Conservation (phyloP, 805 yeast species). For the Candida taoyuanica region DNA sequence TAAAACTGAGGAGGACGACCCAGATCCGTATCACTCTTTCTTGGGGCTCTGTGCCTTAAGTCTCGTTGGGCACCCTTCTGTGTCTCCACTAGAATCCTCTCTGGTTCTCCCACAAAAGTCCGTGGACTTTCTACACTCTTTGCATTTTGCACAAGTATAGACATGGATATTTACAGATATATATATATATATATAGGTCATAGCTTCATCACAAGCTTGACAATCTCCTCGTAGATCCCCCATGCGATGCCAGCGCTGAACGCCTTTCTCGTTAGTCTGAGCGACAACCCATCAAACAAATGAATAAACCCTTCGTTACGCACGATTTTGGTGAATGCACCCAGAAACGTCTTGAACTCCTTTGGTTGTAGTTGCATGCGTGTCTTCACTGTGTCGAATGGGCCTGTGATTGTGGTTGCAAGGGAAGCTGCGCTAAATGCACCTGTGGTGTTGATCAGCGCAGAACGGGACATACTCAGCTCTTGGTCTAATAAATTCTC, state of each 20-base stretch:
- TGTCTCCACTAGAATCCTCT: slow-evolving; percentile 9
- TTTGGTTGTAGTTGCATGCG: slow-evolving; percentile 72
- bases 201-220: slow-evolving; percentile 31
- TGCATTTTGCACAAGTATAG: not conserved
- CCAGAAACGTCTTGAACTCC: slow-evolving; percentile 37
- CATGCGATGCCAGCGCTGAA: slow-evolving; percentile 93
- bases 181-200: not conserved
- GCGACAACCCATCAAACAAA: slow-evolving; percentile 77
- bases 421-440: slow-evolving; percentile 75
- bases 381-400: slow-evolving; percentile 92
- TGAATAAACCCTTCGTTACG: slow-evolving; percentile 45
- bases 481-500: slow-evolving; percentile 9
- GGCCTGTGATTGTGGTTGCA: slow-evolving; percentile 86
- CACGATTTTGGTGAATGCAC: slow-evolving; percentile 36
- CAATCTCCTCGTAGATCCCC: slow-evolving; percentile 92
- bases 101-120: slow-evolving; percentile 11
- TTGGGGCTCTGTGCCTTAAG: slow-evolving; percentile 52
- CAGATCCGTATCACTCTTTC: slow-evolving; percentile 69
- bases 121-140: not conserved
- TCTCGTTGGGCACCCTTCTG: slow-evolving; percentile 7
- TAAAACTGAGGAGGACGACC: slow-evolving; percentile 56
- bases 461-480: slow-evolving; percentile 37
- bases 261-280: slow-evolving; percentile 81
- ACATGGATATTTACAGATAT: too few species aligned
- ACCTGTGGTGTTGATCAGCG: slow-evolving; percentile 64